Percentiles rank a stretch among this genome's conserved stretches.
Conservation (phyloP, 228 moss, liverwort and hornwort species). For the Sphagnum fallax region DNA sequence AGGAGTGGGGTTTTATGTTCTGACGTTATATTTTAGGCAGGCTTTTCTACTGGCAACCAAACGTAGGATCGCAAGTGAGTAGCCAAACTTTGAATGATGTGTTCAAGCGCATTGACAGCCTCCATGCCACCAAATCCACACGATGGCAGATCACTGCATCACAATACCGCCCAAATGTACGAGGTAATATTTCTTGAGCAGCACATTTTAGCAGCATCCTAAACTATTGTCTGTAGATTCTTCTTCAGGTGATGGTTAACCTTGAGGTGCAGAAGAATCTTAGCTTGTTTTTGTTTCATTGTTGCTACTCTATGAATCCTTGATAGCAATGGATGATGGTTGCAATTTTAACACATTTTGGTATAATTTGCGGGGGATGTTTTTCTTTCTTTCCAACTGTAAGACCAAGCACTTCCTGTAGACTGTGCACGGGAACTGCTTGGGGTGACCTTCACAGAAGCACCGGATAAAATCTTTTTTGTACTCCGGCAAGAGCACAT, state of each 20-base stretch:
- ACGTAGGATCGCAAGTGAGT: slow-evolving; percentile 51
- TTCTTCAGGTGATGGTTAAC: neutral
- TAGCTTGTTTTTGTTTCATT: no score
- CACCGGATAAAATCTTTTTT: slow-evolving; percentile 70
- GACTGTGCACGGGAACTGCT: slow-evolving; percentile 85
- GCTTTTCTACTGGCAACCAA: slow-evolving; percentile 96
- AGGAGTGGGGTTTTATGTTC: no score
- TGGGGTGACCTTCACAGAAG: slow-evolving; percentile 75
- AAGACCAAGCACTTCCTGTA: slow-evolving; percentile 50
- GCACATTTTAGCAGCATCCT: neutral
- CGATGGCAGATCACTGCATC: slow-evolving; percentile 85
- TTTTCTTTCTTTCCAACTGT: neutral
- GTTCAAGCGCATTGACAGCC: slow-evolving; percentile 71
- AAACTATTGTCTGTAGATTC: neutral
- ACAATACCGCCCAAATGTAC: slow-evolving; percentile 77
- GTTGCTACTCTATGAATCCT: neutral
- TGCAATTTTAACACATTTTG: no score
- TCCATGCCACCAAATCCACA: slow-evolving; percentile 63
- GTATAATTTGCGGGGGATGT: neutral
- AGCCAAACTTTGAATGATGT: slow-evolving; percentile 83
- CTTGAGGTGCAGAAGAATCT: no score
- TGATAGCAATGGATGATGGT: neutral
- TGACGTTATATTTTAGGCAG: slow-evolving; percentile 16
- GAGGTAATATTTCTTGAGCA: slow-evolving; percentile 28
- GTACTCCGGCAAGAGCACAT: slow-evolving; percentile 78